phyloP scores from a whole-genome alignment of 495 filamentous ascomycete species.

The Monascus purpureus region DNA sequence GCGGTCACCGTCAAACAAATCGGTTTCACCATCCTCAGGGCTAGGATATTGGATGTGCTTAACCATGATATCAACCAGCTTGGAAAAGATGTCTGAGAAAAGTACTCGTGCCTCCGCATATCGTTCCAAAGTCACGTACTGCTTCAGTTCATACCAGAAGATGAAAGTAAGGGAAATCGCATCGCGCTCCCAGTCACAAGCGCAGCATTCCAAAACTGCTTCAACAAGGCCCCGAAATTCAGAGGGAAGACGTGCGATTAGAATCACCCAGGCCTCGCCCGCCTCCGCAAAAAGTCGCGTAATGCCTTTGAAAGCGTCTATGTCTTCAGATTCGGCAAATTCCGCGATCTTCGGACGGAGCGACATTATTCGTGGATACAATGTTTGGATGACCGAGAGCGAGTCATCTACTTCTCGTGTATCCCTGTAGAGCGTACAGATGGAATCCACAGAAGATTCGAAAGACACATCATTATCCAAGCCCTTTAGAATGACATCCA shows the following conservation, averaged over 20 bases:
- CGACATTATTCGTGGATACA: constrained; percentile 73
- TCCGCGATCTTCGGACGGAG: constrained; percentile 66
- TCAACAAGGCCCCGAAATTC: constrained; percentile 83
- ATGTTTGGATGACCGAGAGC: constrained; percentile 58
- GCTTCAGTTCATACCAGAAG: constrained; percentile 98
- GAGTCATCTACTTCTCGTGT: constrained; percentile 83
- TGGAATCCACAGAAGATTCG: constrained; percentile 81
- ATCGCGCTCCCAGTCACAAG: constrained; percentile 73
- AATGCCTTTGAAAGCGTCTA: constrained; percentile 75
- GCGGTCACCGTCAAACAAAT: constrained; percentile 89
- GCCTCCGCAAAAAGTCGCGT: constrained; percentile 87
- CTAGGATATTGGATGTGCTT: constrained; percentile 79
- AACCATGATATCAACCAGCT: constrained; percentile 86
- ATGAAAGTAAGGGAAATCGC: constrained; percentile 83
- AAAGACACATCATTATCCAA: constrained; percentile 63
- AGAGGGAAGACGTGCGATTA: constrained; percentile 68
- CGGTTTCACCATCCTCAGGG: constrained; percentile 61
- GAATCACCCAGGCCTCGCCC: constrained; percentile 83
- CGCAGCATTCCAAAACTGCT: constrained; percentile 77
- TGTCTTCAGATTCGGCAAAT: constrained; percentile 65
- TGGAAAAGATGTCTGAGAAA: constrained; percentile 65
- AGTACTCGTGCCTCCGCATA: constrained; percentile 69
- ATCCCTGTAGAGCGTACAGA: constrained; percentile 82
- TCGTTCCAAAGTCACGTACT: constrained; percentile 78
- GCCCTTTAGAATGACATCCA: constrained; percentile 67